Percentiles rank a stretch among this genome's conserved stretches.
phyloP scores from a whole-genome alignment of 2,329 filamentous ascomycete genomes.

The Cladophialophora immunda region DNA sequence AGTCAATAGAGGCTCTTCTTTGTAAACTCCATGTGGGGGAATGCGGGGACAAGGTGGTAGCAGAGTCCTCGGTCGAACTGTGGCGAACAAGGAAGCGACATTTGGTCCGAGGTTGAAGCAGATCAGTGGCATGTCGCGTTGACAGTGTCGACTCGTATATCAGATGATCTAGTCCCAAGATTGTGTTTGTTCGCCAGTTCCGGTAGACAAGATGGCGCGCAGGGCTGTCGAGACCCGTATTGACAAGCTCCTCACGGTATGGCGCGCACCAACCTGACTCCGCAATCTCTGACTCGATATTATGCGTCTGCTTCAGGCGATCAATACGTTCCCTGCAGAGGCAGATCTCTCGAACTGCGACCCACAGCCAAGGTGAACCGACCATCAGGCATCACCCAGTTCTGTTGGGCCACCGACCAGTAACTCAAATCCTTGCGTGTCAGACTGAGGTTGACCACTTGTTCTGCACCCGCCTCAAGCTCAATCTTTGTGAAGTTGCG shows the following conservation, averaged over 20 bases:
- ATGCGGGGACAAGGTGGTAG: slow-evolving; percentile 10
- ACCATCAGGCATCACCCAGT: slow-evolving; percentile 69
- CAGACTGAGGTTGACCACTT: slow-evolving; percentile 65
- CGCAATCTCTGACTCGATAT: slow-evolving; percentile 13
- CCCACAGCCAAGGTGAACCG: slow-evolving; percentile 42
- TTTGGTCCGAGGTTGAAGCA: slow-evolving; percentile 14
- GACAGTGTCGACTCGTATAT: slow-evolving; percentile 8
- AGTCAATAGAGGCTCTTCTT: slow-evolving; percentile 4
- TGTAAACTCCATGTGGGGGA: slow-evolving; percentile 11
- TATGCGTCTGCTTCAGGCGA: neutral
- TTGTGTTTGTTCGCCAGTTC: neutral
- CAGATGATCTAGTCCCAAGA: neutral
- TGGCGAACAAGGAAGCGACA: neutral
- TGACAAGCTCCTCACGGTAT: neutral
- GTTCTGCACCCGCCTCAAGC: slow-evolving; percentile 63
- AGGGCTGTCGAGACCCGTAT: neutral
- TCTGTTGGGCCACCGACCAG: slow-evolving; percentile 73
- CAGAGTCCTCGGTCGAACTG: slow-evolving; percentile 4
- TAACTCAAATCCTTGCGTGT: slow-evolving; percentile 76
- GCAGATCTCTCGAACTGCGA: slow-evolving; percentile 43
- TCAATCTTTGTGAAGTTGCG: slow-evolving; percentile 76
- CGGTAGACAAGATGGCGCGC: neutral
- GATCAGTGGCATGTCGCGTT: neutral
- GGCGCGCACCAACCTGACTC: neutral
- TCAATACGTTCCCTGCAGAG: slow-evolving; percentile 34